These are phyloP conservation scores for Cutaneotrichosporon sp. DNA, from an alignment of 1,284 basidiomycete species.

Conservation along the genomic window DNA sequence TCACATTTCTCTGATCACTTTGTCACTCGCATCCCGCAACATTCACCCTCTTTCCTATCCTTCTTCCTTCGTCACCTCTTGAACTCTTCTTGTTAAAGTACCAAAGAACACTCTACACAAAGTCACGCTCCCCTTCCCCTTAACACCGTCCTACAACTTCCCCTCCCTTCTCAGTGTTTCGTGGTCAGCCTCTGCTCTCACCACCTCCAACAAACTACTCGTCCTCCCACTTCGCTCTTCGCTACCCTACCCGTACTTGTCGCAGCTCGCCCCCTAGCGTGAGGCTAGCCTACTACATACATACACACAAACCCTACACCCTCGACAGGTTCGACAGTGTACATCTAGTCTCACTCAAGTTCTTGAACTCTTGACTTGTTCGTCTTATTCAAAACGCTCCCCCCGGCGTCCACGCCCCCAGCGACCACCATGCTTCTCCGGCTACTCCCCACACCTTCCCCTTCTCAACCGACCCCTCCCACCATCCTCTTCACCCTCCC, in stretches of 20 bases:
- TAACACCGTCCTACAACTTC: background rate
- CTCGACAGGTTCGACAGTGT: constrained; percentile 1
- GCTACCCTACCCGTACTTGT: background rate
- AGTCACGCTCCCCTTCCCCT: constrained; percentile 1
- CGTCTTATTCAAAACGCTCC: background rate
- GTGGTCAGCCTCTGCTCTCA: constrained; percentile 1
- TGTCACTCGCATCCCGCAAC: background rate
- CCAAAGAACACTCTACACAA: background rate
- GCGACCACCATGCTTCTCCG: constrained; percentile 63
- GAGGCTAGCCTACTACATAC: too few species aligned
- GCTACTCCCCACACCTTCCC: constrained; percentile 59
- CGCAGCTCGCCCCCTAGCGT: background rate
- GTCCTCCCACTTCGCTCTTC: background rate
- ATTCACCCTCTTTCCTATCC: too few species aligned
- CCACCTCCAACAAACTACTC: constrained; percentile 4
- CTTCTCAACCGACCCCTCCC: constrained; percentile 59
- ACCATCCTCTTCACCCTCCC: constrained; percentile 70
- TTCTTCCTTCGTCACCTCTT: background rate
- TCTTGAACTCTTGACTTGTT: background rate
- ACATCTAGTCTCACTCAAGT: background rate
- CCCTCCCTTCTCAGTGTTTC: background rate
- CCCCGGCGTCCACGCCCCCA: background rate
- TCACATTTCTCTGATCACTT: background rate
- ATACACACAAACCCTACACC: background rate
- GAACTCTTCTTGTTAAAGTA: background rate